Base-by-base conservation (phyloP, 495 filamentous ascomycete species). In the Pyrenula aspistea region DNA sequence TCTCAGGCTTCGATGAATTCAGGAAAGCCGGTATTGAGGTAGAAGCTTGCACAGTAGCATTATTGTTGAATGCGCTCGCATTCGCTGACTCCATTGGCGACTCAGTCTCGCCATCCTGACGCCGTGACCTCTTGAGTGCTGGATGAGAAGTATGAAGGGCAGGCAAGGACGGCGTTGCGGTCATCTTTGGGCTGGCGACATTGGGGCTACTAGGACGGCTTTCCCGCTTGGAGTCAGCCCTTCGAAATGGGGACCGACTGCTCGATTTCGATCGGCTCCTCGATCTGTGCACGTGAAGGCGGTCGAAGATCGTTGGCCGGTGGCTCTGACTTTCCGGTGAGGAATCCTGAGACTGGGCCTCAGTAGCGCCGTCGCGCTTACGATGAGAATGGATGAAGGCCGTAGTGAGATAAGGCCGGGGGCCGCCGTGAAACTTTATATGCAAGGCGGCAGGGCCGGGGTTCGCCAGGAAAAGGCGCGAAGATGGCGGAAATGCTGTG, bases 1-100 rank as follows among this genome's bases (percentile, higher is more conserved):
- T 74, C 52, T 73, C 74, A 76, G 50, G 10, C 22, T 52, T 52
- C 10, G 50, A 8, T 4, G 10, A 19, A 20, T 52, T 52, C 20
- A 52, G 20, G 50, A 52, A 52, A 4, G 50, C 8, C 8, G 50
- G 50, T 52, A 52, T 20, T 8, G 19, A 24, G 50, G 20, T 10
- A 52, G 4, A 10, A 10, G 50, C 19, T 10, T 24, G 8, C 8
- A 24, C 19, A 21, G 50, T 10, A 20, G 50, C 19, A 52, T 24
- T 24, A 20, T 20, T 24, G 22, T 52, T 24, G n/a, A 8, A 52
- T 52, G 50, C 50, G 50, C 22, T 21, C 8, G 22, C 10, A 10
- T 52, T 52, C 10, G 19, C 22, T 19, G 50, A 8, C 50, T 24
- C 8, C n/a, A 52, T 20, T 10, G 22, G 50, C 10, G 50, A 24